These are phyloP conservation scores for Mrakia gelida DNA, from an alignment of 768 basidiomycete genomes.

Conservation along the genomic window DNA sequence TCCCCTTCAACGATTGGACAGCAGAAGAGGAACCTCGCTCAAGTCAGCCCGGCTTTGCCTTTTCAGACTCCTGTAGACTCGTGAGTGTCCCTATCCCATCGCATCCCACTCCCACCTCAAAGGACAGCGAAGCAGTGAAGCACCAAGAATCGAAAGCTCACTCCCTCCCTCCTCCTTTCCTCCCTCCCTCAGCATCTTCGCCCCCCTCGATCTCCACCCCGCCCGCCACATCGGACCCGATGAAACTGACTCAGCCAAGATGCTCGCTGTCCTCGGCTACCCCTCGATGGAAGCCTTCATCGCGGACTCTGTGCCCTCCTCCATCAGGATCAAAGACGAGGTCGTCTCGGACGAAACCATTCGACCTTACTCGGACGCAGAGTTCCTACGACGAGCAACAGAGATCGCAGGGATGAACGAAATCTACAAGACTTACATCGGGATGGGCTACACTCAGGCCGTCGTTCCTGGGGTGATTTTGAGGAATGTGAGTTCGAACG, in stretches of 20 bases:
- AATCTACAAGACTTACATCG: constrained; percentile 86
- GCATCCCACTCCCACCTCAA: not conserved
- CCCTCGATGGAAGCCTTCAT: constrained; percentile 85
- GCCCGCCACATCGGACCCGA: constrained; percentile 92
- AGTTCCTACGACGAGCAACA: constrained; percentile 70
- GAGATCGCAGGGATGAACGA: constrained; percentile 73
- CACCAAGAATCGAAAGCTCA: not conserved
- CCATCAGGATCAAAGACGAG: constrained; percentile 63
- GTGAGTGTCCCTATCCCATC: constrained; percentile 3
- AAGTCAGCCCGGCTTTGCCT: constrained; percentile 8
- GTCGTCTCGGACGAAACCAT: constrained; percentile 65
- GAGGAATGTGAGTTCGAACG: constrained; percentile 56
- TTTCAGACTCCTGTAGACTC: constrained; percentile 25
- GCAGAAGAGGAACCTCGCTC: constrained; percentile 1
- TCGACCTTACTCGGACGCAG: constrained; percentile 74
- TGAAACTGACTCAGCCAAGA: constrained; percentile 66
- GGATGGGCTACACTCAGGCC: constrained; percentile 94
- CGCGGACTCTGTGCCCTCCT: constrained; percentile 69
- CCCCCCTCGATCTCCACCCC: constrained; percentile 81
- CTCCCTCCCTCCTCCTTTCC: not conserved
- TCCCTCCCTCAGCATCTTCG: constrained; percentile 52
- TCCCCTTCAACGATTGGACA: not conserved
- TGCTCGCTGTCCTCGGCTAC: constrained; percentile 82
- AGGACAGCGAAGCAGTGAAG: not conserved
- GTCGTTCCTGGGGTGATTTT: constrained; percentile 94